phyloP scores from a whole-genome alignment of 768 basidiomycete species.

The Tylopilus sp. region DNA sequence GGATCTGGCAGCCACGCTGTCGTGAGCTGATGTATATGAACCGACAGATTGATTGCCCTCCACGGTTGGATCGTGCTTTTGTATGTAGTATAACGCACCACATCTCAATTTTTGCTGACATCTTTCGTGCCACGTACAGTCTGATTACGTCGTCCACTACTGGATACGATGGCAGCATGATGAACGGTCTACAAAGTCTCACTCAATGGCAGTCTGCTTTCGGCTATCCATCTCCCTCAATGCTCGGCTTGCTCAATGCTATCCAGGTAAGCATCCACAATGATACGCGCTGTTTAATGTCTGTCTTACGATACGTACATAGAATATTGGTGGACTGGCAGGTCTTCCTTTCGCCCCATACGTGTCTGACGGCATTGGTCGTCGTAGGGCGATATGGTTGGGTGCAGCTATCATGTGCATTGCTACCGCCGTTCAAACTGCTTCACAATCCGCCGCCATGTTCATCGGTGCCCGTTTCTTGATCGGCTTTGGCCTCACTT shows the following conservation, averaged over 20 bases:
- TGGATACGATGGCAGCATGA: conserved; percentile 76
- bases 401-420: conserved; percentile 70
- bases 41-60: conserved; percentile 51
- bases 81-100: conserved; percentile 32
- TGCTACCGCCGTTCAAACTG: conserved; percentile 66
- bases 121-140: conserved; percentile 28
- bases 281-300: background rate
- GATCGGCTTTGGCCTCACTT: conserved; percentile 74
- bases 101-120: conserved; percentile 1
- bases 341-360: conserved; percentile 72
- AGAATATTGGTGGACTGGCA: conserved; percentile 70
- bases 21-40: background rate
- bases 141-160: conserved; percentile 75
- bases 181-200: conserved; percentile 76
- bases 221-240: conserved; percentile 50
- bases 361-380: conserved; percentile 68
- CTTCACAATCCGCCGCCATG: conserved; percentile 69
- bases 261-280: conserved; percentile 49
- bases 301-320: background rate
- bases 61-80: conserved; percentile 70
- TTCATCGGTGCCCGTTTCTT: conserved; percentile 80
- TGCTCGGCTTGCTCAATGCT: conserved; percentile 67
- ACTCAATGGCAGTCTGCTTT: conserved; percentile 63
- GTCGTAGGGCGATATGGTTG: conserved; percentile 60
- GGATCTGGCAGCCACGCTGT: background rate